These are phyloP conservation scores for Secale cereale DNA, from an alignment of 176 grass and related monocot species.

Conservation along the genomic window DNA sequence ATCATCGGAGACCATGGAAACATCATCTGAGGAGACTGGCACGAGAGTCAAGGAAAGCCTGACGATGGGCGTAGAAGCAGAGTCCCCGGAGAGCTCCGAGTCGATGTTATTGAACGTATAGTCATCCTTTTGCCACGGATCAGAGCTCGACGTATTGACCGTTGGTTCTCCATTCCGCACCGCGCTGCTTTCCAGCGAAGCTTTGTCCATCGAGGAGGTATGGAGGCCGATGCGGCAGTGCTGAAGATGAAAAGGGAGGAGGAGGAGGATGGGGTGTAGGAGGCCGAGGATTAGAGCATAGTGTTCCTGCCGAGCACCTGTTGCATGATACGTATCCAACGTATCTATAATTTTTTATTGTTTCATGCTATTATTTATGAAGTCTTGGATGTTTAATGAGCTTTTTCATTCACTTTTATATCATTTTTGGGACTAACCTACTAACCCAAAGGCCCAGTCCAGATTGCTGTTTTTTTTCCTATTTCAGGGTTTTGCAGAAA, in stretches of 20 bases:
- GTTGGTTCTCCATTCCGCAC: conserved; percentile 12
- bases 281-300: neutral
- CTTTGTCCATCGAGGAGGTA: conserved; percentile 13
- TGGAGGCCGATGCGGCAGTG: conserved; percentile 22
- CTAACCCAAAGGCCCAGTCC: too few relatives aligned
- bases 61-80: conserved; percentile 9
- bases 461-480: too few relatives aligned
- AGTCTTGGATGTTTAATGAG: too few relatives aligned
- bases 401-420: too few relatives aligned
- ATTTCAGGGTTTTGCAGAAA: too few relatives aligned
- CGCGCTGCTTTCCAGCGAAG: conserved; percentile 12
- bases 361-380: too few relatives aligned
- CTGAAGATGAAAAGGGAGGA: conserved; percentile 34
- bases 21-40: neutral
- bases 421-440: too few relatives aligned
- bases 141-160: conserved; percentile 32
- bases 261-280: conserved; percentile 17
- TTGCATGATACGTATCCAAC: too few relatives aligned
- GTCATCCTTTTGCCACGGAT: conserved; percentile 54
- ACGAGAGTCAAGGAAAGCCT: neutral
- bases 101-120: conserved; percentile 61
- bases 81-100: conserved; percentile 37
- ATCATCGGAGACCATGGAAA: neutral
- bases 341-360: too few relatives aligned
- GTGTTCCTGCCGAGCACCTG: neutral